Percentiles rank a stretch among this genome's conserved stretches.
Conservation (phyloP, 805 yeast species). For the Candida sphagnicola region DNA sequence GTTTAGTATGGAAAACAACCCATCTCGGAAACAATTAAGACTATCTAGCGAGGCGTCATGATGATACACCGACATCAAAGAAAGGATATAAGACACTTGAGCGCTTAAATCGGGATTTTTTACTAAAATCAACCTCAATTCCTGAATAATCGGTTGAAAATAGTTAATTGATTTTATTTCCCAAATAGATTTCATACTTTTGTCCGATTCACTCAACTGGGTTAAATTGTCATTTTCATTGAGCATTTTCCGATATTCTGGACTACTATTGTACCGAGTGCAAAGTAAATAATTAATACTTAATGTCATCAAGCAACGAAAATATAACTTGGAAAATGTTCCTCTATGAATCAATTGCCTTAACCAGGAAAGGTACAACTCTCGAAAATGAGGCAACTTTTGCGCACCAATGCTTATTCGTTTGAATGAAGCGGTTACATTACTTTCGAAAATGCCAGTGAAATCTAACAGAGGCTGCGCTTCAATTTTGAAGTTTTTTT, state of each 20-base stretch:
- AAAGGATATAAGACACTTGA: slow-evolving; percentile 31
- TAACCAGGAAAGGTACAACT: slow-evolving; percentile 1
- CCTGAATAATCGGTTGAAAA: slow-evolving; percentile 19
- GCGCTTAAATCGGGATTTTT: slow-evolving; percentile 28
- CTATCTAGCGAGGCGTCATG: slow-evolving; percentile 38
- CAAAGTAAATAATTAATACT: neutral
- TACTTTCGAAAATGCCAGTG: neutral
- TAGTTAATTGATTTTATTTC: slow-evolving; percentile 2
- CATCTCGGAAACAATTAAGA: slow-evolving; percentile 36
- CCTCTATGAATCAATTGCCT: neutral
- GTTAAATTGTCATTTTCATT: neutral
- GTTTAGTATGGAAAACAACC: slow-evolving; percentile 32
- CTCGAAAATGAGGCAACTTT: neutral
- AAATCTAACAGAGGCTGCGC: too few species aligned
- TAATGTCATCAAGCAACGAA: slow-evolving; percentile 3
- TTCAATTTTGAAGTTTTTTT: neutral
- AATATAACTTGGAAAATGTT: slow-evolving; percentile 1
- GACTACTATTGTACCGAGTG: neutral
- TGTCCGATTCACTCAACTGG: neutral
- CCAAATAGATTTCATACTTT: slow-evolving; percentile 11
- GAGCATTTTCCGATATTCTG: neutral
- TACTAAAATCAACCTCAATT: slow-evolving; percentile 26
- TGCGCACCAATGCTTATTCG: neutral
- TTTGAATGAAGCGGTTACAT: neutral
- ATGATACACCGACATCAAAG: slow-evolving; percentile 39